A percentile compares a stretch with the other conserved stretches of the same genome.
Evolutionary conservation across 2,329 filamentous ascomycete species (phyloP).

Genomic region (Epichloe gansuensis): DNA sequence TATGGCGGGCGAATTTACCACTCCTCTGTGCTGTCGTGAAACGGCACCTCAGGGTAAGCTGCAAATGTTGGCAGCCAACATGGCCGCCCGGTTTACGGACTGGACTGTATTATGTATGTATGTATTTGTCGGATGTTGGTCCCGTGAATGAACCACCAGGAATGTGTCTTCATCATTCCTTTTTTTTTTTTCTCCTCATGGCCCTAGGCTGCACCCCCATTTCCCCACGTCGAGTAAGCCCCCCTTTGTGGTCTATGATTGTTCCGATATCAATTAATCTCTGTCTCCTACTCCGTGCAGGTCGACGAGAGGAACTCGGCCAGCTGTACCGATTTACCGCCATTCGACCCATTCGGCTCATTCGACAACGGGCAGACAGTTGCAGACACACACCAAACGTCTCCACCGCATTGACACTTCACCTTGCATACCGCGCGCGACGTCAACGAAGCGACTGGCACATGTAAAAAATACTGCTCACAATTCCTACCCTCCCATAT

Average conservation of each 20-base stretch:
- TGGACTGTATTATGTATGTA: too few relatives aligned
- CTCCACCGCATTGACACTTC: slow-evolving; percentile 13
- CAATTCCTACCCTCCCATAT: neutral
- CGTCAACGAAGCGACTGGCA: slow-evolving; percentile 1
- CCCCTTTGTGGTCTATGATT: neutral
- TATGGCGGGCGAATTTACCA: too few relatives aligned
- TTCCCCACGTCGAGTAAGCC: neutral
- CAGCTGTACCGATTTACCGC: neutral
- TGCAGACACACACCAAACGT: slow-evolving; percentile 1
- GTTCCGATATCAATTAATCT: neutral
- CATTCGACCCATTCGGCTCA: neutral
- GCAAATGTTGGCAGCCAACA: too few relatives aligned
- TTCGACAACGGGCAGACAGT: neutral
- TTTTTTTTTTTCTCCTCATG: neutral
- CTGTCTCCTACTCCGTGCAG: neutral
- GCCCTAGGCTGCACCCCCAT: neutral
- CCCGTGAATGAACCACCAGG: neutral
- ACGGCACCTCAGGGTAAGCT: too few relatives aligned
- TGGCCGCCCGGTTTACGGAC: too few relatives aligned
- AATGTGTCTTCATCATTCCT: neutral
- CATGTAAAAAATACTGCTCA: neutral
- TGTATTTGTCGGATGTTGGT: too few relatives aligned
- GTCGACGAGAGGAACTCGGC: neutral
- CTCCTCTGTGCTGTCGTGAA: too few relatives aligned
- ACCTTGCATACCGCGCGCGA: slow-evolving; percentile 10